A percentile compares a stretch with the other conserved stretches of the same genome.
Evolutionary conservation across 2,329 filamentous ascomycete genomes (phyloP).

Genomic region (Aspergillus sp.): DNA sequence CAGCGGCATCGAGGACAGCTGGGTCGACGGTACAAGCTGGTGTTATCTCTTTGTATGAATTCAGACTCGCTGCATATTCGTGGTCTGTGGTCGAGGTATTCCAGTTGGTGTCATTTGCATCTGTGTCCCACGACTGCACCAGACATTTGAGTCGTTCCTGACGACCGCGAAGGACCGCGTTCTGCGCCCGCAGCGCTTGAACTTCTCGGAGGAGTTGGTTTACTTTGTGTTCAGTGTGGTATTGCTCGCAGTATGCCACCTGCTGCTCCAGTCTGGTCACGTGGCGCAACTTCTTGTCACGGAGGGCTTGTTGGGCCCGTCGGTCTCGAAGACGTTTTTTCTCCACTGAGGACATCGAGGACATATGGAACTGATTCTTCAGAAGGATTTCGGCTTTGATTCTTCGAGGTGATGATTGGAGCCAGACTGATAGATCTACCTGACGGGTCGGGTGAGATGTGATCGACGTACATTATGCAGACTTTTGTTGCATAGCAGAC

Average conservation of each 20-base stretch:
- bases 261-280: constrained; percentile 19
- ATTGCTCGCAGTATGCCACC: constrained; percentile 22
- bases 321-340: constrained; percentile 26
- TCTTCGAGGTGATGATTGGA: no score
- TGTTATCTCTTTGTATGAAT: background rate
- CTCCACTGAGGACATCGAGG: background rate
- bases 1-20: background rate
- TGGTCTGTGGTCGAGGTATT: no score
- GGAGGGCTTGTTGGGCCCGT: constrained; percentile 26
- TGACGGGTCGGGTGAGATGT: no score
- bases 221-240: constrained; percentile 21
- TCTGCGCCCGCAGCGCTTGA: constrained; percentile 20
- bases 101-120: background rate
- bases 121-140: constrained; percentile 21
- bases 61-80: no score
- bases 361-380: no score
- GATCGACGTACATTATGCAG: no score
- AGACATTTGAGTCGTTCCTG: constrained; percentile 18
- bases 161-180: constrained; percentile 18
- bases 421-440: no score
- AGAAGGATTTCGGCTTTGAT: no score
- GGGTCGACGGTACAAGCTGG: background rate
- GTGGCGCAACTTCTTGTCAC: constrained; percentile 23
- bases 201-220: constrained; percentile 20
- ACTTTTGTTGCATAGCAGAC: no score